Evolutionary conservation across 208 protist genomes (phyloP), one percentile per base, ranked within the genome.

Genomic region (Crithidia mellificae): DNA sequence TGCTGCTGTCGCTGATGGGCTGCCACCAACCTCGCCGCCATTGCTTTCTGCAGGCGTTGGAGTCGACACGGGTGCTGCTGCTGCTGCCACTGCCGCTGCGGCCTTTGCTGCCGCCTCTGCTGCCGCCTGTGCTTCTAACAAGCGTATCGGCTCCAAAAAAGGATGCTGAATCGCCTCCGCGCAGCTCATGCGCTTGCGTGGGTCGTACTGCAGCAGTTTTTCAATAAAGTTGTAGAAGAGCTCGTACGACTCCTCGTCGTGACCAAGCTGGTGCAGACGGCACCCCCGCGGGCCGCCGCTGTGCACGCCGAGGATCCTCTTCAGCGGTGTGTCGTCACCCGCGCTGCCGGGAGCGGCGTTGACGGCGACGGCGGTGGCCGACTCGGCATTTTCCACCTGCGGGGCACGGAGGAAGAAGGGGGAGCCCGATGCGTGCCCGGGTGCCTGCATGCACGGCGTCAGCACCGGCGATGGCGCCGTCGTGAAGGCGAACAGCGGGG

Each of bases 121-220:
- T n/a, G n/a, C n/a, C n/a, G n/a, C 47, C 47, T 76, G 66, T 38
- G 78, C 68, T 24, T 71, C 63, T 62, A 75, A 29, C n/a, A 78
- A 73, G 72, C 74, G 82, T 6, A 93, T 39, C 12, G 81, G 71
- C 47, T 59, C 51, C 22, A 95, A 58, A 59, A 95, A 95, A 0
- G 87, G 87, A 49, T 95, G 90, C 19, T 78, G 80, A 49, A 95
- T 74, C 0, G 90, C 87, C 17, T 91, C 85, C 2, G 64, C 43
- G 81, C 90, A 95, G 63, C 71, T 85, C 49, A 95, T 87, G 12
- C 90, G 90, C 27, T 92, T 76, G 57, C 74, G 59, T 6, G 90
- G 81, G 12, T 59, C 62, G 64, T 93, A 93, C 19, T 67, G 54
- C 53, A 95, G 59, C 15, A 95, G 64, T 15, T 56, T 49, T 7